A percentile compares a stretch with the other conserved stretches of the same genome.
phyloP scores from a whole-genome alignment of 2,329 filamentous ascomycete genomes.

The Ophiostoma pallidulum region DNA sequence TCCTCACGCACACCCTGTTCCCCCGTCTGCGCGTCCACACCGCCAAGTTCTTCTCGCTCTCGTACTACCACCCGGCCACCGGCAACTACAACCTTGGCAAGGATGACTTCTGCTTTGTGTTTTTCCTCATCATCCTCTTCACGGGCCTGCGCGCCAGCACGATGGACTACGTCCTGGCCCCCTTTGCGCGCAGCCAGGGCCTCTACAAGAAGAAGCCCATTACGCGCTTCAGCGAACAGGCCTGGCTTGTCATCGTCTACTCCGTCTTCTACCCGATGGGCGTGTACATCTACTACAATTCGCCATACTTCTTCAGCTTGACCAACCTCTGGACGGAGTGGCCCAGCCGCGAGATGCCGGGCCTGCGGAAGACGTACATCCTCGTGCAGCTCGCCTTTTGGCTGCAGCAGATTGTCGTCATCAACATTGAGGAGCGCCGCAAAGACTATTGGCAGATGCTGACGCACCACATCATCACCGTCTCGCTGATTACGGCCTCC shows the following conservation, averaged over 20 bases:
- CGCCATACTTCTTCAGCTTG: slow-evolving; percentile 69
- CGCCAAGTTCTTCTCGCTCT: slow-evolving; percentile 79
- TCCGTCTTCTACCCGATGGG: slow-evolving; percentile 72
- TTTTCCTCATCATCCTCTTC: slow-evolving; percentile 72
- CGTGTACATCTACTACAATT: slow-evolving; percentile 74
- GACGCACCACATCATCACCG: slow-evolving; percentile 86
- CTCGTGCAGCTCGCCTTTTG: slow-evolving; percentile 86
- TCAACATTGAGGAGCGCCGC: slow-evolving; percentile 86
- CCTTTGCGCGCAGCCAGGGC: slow-evolving; percentile 62
- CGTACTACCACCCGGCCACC: slow-evolving; percentile 64
- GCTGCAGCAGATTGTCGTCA: slow-evolving; percentile 87
- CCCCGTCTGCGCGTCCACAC: slow-evolving; percentile 70
- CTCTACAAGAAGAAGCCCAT: slow-evolving; percentile 67
- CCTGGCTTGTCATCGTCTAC: slow-evolving; percentile 83
- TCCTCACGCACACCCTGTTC: slow-evolving; percentile 72
- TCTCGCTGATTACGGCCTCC: slow-evolving; percentile 65
- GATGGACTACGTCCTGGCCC: slow-evolving; percentile 82
- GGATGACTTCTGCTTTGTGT: slow-evolving; percentile 70
- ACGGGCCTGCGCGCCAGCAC: slow-evolving; percentile 73
- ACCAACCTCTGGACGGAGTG: slow-evolving; percentile 74
- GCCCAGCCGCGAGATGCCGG: slow-evolving; percentile 66
- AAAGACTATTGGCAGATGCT: slow-evolving; percentile 98
- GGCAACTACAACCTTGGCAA: slow-evolving; percentile 66
- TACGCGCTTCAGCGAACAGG: slow-evolving; percentile 86
- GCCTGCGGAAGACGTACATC: slow-evolving; percentile 79